These are phyloP conservation scores for Fusarium xyrophilum DNA, from an alignment of 2,329 filamentous ascomycete species.

Conservation along the genomic window DNA sequence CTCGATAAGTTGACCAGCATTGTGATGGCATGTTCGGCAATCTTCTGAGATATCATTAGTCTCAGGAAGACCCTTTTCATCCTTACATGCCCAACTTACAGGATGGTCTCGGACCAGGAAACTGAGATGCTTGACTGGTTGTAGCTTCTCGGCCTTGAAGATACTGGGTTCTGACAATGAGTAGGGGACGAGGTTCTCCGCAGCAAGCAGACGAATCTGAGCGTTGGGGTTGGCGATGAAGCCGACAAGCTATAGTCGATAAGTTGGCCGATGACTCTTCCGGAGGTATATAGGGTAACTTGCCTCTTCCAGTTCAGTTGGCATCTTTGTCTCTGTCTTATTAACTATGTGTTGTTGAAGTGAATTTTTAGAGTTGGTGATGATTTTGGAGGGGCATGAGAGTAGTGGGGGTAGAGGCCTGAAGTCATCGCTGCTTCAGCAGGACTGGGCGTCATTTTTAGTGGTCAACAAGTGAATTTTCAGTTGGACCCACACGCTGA, in stretches of 20 bases:
- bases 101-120: slow-evolving; percentile 83
- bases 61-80: no score
- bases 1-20: slow-evolving; percentile 87
- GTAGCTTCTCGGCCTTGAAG: slow-evolving; percentile 82
- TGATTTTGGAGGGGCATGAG: slow-evolving; percentile 42
- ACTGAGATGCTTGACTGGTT: slow-evolving; percentile 86
- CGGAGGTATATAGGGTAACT: not conserved
- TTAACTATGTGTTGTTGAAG: slow-evolving; percentile 6
- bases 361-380: slow-evolving; percentile 32
- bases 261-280: not conserved
- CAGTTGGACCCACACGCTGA: slow-evolving; percentile 36
- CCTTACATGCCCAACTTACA: slow-evolving; percentile 55
- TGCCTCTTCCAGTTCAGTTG: slow-evolving; percentile 76
- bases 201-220: slow-evolving; percentile 84
- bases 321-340: slow-evolving; percentile 58
- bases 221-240: slow-evolving; percentile 93
- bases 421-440: slow-evolving; percentile 43
- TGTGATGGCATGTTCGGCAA: slow-evolving; percentile 89
- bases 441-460: slow-evolving; percentile 30
- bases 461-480: slow-evolving; percentile 35
- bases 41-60: slow-evolving; percentile 63
- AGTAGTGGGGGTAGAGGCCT: slow-evolving; percentile 38
- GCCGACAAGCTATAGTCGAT: slow-evolving; percentile 74
- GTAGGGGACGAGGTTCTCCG: slow-evolving; percentile 86
- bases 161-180: slow-evolving; percentile 74